Conservation (phyloP, 2,329 filamentous ascomycete species). For the Colletotrichum endophyticum region DNA sequence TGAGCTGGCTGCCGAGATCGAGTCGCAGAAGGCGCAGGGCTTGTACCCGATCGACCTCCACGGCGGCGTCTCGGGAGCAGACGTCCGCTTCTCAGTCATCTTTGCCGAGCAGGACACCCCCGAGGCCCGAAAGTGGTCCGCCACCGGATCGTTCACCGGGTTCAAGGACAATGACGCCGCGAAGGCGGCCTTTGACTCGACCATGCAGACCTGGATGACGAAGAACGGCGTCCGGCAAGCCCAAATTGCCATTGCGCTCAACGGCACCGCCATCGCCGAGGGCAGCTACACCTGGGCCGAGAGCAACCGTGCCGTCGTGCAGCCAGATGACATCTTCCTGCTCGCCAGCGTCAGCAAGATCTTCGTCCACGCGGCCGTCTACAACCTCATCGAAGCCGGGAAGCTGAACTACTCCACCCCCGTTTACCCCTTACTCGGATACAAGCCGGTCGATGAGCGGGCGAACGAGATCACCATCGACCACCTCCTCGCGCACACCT, state of each 20-base stretch:
- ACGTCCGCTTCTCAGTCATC: conserved; percentile 13
- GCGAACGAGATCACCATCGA: conserved; percentile 16
- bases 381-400: conserved; percentile 9
- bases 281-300: conserved; percentile 22
- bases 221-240: conserved; percentile 20
- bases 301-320: conserved; percentile 7
- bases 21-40: not conserved
- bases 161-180: conserved; percentile 1
- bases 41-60: conserved; percentile 17
- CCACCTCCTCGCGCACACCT: conserved; percentile 8
- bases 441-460: not conserved
- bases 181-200: not conserved
- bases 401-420: not conserved
- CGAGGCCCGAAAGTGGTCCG: conserved; percentile 8
- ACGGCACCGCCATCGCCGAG: conserved; percentile 8
- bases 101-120: conserved; percentile 16
- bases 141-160: not conserved
- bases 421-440: conserved; percentile 12
- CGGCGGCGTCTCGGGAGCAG: conserved; percentile 1
- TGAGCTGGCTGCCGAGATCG: conserved; percentile 5
- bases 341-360: conserved; percentile 22
- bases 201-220: conserved; percentile 14
- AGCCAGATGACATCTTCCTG: conserved; percentile 16
- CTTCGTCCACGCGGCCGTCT: conserved; percentile 19
- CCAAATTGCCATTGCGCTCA: conserved; percentile 12